Base-by-base conservation (phyloP, 805 yeast species). In the Scheffersomyces stipitis region DNA sequence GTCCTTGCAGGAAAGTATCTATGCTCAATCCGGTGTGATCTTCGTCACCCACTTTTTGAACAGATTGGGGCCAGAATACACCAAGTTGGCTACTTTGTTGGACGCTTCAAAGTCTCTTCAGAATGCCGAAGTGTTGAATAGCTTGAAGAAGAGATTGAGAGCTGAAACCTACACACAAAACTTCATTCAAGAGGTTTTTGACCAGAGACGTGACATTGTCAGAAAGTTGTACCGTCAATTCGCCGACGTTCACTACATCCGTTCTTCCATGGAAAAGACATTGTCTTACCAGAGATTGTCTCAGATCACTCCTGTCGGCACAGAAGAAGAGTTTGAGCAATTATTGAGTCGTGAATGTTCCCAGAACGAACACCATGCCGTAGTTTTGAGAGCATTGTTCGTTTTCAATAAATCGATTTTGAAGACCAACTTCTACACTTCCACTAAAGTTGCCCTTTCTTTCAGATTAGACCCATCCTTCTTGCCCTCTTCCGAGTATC, bases 11-110 rank as follows among this genome's bases (percentile, higher is more conserved):
- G 99, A 93, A 66, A 80, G 90, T 31, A 83, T 89, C 40, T 93
- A 93, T 60, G 95, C 97, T 30, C 98, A 91, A 62, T 84, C 89
- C 62, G 96, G 91, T 52, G 83, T 86, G 30, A 86, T 88, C 43
- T 91, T 93, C 58, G 95, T 88, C 34, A 83, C 95, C 24, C 98
- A 93, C 65, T 93, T 91, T 69, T 76, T 91, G 62, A 93, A 93
- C 71, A 78, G 98, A 58, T 75, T 91, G 56, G 97, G 98, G 20
- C 80, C 95, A 2, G 97, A 90, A 64, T 90, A 86, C 63, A 78
- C 73, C 48, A 75, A 87, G 31, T 72, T 91, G 55, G 63, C 79
- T 41, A 66, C 73, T 23, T 71, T 89, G 42, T 71, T 90, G 41
- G 83, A 81, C 48, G 71, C 81, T 20, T 64, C 76, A 32, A 74